These are phyloP conservation scores for Xylaria sp. DNA, from an alignment of 2,329 filamentous ascomycete species.

Conservation along the genomic window DNA sequence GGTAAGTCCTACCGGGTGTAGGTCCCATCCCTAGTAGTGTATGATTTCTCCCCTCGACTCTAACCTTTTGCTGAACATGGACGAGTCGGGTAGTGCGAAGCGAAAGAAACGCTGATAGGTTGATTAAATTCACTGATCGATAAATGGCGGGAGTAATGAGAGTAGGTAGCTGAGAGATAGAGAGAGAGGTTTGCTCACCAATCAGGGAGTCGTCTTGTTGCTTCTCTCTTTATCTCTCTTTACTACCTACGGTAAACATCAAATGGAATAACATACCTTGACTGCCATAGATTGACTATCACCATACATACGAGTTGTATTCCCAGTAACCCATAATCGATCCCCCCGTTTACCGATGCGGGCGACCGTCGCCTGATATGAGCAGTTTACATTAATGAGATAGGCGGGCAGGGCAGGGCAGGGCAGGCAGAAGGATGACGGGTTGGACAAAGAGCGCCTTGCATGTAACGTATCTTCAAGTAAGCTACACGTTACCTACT, in stretches of 20 bases:
- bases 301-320: background rate
- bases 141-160: background rate
- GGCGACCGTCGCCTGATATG: background rate
- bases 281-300: background rate
- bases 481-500: constrained; percentile 10
- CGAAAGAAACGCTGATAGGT: background rate
- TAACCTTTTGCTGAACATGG: background rate
- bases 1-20: no score
- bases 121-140: background rate
- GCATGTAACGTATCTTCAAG: constrained; percentile 30
- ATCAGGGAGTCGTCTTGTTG: background rate
- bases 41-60: background rate
- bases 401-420: background rate
- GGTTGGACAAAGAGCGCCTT: background rate
- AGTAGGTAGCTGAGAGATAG: no score
- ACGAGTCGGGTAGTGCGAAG: constrained; percentile 1
- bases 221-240: no score
- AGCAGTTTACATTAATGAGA: background rate
- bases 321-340: background rate
- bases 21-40: no score
- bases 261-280: background rate
- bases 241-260: background rate
- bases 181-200: background rate
- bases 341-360: background rate
- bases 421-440: background rate